phyloP scores from a whole-genome alignment of 1,284 basidiomycete genomes.

The Ustilago curta region DNA sequence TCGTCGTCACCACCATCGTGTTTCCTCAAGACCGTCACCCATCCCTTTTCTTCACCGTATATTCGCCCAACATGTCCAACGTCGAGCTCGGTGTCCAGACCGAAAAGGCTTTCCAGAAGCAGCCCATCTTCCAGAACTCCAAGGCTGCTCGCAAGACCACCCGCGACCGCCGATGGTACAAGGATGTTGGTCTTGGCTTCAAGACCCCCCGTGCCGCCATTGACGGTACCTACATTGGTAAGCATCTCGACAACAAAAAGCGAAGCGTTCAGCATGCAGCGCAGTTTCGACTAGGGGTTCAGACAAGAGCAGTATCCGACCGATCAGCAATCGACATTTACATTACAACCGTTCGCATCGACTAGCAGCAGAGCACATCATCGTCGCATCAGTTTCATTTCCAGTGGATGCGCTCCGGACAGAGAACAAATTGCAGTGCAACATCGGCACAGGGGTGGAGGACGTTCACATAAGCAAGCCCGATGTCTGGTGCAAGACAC shows the following conservation, averaged over 20 bases:
- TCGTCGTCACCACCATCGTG: constrained; percentile 42
- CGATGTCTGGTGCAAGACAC: too few relatives aligned
- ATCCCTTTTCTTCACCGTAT: constrained; percentile 43
- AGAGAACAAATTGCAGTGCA: background rate
- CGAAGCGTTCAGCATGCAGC: background rate
- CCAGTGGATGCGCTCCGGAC: background rate
- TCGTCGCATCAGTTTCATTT: background rate
- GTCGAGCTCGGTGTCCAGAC: constrained; percentile 68
- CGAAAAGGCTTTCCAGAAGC: constrained; percentile 80
- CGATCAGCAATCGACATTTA: background rate
- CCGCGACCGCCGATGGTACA: constrained; percentile 98
- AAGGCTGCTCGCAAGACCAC: constrained; percentile 91
- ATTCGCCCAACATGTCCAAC: constrained; percentile 65
- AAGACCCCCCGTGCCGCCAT: constrained; percentile 93
- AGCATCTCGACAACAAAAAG: constrained; percentile 20
- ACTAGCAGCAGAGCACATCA: background rate
- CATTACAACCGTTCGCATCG: background rate
- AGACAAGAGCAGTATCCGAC: constrained; percentile 1
- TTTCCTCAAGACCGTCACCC: constrained; percentile 38
- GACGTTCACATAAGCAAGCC: background rate
- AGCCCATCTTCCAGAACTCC: constrained; percentile 97
- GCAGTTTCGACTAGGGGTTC: background rate
- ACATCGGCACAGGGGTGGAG: background rate
- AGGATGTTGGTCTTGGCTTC: constrained; percentile 72
- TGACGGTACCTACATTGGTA: constrained; percentile 91